Conservation (phyloP, 129 eudicot species). For the Apium graveolens region DNA sequence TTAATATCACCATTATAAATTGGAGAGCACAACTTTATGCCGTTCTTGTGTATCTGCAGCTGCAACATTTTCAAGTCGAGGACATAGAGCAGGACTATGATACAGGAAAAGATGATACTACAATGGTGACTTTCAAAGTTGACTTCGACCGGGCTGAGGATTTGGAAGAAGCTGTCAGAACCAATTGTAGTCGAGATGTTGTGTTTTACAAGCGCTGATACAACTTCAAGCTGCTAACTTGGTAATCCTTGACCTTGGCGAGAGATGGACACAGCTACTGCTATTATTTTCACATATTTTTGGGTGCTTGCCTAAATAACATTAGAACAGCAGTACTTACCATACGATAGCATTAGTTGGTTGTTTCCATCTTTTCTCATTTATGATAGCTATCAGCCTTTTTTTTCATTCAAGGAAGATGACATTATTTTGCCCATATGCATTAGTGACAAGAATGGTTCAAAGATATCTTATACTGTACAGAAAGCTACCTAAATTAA, state of each 20-base stretch:
- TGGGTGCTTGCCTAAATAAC: background rate
- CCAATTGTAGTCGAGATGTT: constrained; percentile 66
- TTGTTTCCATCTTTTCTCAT: background rate
- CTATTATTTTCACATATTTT: background rate
- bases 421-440: background rate
- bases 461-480: background rate
- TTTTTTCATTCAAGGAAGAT: background rate
- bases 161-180: constrained; percentile 79
- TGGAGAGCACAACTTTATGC: background rate
- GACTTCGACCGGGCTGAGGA: constrained; percentile 74
- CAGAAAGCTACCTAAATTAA: background rate
- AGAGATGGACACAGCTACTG: constrained; percentile 1
- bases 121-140: constrained; percentile 81
- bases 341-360: background rate
- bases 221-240: background rate
- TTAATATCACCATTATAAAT: background rate
- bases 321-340: background rate
- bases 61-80: constrained; percentile 69
- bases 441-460: background rate
- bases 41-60: constrained; percentile 35
- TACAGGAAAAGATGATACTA: constrained; percentile 83
- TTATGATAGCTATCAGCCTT: background rate
- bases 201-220: constrained; percentile 59
- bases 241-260: background rate
- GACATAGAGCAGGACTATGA: constrained; percentile 91